A percentile compares a stretch with the other conserved stretches of the same genome.
Conservation (phyloP, 2,329 filamentous ascomycete species). For the Rasamsonia emersonii region DNA sequence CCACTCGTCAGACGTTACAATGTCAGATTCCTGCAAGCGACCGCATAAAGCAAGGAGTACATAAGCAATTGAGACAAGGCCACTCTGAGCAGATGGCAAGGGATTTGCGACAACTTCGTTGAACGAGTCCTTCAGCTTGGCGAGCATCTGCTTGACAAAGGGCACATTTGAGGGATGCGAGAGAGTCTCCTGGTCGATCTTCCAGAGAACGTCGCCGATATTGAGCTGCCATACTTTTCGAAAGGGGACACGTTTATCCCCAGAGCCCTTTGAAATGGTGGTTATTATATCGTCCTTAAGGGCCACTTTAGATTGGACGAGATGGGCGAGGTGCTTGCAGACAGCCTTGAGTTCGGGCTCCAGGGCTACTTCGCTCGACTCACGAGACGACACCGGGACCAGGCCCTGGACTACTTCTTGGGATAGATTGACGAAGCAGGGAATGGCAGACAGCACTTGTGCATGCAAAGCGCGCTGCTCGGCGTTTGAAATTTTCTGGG, state of each 20-base stretch:
- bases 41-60: constrained; percentile 58
- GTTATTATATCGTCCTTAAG: constrained; percentile 61
- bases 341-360: constrained; percentile 66
- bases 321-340: constrained; percentile 53
- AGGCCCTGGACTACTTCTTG: constrained; percentile 60
- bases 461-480: constrained; percentile 80
- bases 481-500: constrained; percentile 71
- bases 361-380: constrained; percentile 79
- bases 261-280: constrained; percentile 68
- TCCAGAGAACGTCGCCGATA: constrained; percentile 61
- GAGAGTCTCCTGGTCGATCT: constrained; percentile 40
- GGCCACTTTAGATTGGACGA: constrained; percentile 52
- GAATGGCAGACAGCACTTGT: constrained; percentile 64
- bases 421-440: constrained; percentile 53
- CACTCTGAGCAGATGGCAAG: constrained; percentile 68
- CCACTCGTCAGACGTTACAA: constrained; percentile 28
- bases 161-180: constrained; percentile 38
- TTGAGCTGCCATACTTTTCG: constrained; percentile 74
- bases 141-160: constrained; percentile 43
- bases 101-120: constrained; percentile 73
- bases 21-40: constrained; percentile 46
- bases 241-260: constrained; percentile 72
- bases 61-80: constrained; percentile 71
- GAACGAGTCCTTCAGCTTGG: constrained; percentile 56
- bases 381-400: constrained; percentile 63